Percentiles rank a stretch among this genome's conserved stretches.
Conservation (phyloP, 306 rosid genomes). For the Senna siamea region DNA sequence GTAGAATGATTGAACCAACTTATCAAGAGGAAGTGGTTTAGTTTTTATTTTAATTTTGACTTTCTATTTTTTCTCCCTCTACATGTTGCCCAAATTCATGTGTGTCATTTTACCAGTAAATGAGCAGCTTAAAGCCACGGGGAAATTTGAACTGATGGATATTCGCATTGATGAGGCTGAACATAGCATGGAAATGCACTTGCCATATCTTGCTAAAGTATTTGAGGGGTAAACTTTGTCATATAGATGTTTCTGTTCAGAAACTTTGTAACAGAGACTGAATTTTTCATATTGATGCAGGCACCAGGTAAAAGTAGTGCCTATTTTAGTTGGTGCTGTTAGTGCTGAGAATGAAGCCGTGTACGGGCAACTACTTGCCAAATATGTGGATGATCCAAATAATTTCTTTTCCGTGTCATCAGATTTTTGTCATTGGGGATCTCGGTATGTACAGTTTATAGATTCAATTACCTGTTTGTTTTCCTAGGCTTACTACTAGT, state of each 20-base stretch:
- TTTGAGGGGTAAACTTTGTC: slow-evolving; percentile 76
- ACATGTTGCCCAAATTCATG: slow-evolving; percentile 6
- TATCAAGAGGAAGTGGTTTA: slow-evolving; percentile 8
- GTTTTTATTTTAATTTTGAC: background rate
- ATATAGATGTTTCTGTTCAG: slow-evolving; percentile 19
- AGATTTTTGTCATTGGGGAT: slow-evolving; percentile 98
- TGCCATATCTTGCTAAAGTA: slow-evolving; percentile 96
- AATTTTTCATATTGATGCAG: slow-evolving; percentile 42
- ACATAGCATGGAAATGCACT: slow-evolving; percentile 99
- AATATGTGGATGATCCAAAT: slow-evolving; percentile 64
- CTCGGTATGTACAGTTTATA: slow-evolving; percentile 52
- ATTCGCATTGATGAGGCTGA: slow-evolving; percentile 90
- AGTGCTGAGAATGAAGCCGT: slow-evolving; percentile 76
- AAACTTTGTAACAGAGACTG: slow-evolving; percentile 25
- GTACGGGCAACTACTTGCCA: slow-evolving; percentile 80
- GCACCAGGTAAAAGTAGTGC: slow-evolving; percentile 81
- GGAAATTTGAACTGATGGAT: slow-evolving; percentile 82
- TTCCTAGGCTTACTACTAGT: background rate
- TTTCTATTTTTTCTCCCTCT: slow-evolving; percentile 47
- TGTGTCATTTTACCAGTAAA: slow-evolving; percentile 56
- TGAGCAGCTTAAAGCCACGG: slow-evolving; percentile 87
- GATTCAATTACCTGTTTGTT: background rate
- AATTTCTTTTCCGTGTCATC: slow-evolving; percentile 45
- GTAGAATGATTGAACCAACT: slow-evolving; percentile 1
- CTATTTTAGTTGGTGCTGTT: slow-evolving; percentile 90